A percentile compares a stretch with the other conserved stretches of the same genome.
Evolutionary conservation across 2,329 filamentous ascomycete genomes (phyloP).

Genomic region (Fusarium sarcochroum): DNA sequence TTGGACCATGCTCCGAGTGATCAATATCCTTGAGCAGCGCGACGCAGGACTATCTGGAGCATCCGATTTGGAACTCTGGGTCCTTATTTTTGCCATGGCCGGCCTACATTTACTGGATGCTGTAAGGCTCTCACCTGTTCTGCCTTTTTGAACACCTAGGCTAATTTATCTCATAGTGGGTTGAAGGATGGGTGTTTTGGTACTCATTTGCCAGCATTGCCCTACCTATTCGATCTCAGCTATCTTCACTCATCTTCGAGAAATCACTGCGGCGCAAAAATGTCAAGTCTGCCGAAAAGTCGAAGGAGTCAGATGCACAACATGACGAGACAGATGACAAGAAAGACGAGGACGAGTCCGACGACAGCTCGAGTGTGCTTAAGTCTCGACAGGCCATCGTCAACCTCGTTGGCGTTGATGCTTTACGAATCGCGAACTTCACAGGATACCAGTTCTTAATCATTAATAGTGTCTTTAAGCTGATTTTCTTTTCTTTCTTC

Average conservation of each 20-base stretch:
- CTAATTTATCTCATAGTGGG: conserved; percentile 57
- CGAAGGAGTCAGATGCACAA: conserved; percentile 53
- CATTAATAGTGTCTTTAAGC: conserved; percentile 71
- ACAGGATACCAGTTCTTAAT: conserved; percentile 76
- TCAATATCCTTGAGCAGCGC: conserved; percentile 73
- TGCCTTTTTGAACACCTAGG: not conserved
- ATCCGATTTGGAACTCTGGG: conserved; percentile 68
- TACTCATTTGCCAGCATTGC: conserved; percentile 73
- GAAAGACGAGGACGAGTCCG: conserved; percentile 65
- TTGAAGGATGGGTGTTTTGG: conserved; percentile 78
- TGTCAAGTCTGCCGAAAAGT: conserved; percentile 73
- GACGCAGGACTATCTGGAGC: conserved; percentile 59
- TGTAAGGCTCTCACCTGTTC: conserved; percentile 39
- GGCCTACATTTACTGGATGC: conserved; percentile 69
- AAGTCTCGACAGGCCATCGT: conserved; percentile 77
- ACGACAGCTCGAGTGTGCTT: conserved; percentile 51
- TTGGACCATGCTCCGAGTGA: conserved; percentile 75
- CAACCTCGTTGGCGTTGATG: conserved; percentile 84
- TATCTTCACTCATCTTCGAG: conserved; percentile 80
- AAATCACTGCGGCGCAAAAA: conserved; percentile 85
- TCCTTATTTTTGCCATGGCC: conserved; percentile 77
- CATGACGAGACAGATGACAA: conserved; percentile 59
- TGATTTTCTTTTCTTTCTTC: conserved; percentile 76
- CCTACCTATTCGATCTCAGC: conserved; percentile 76
- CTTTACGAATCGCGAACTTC: conserved; percentile 78